Conservation (phyloP, 306 rosid species). For the Albizia julibrissin region DNA sequence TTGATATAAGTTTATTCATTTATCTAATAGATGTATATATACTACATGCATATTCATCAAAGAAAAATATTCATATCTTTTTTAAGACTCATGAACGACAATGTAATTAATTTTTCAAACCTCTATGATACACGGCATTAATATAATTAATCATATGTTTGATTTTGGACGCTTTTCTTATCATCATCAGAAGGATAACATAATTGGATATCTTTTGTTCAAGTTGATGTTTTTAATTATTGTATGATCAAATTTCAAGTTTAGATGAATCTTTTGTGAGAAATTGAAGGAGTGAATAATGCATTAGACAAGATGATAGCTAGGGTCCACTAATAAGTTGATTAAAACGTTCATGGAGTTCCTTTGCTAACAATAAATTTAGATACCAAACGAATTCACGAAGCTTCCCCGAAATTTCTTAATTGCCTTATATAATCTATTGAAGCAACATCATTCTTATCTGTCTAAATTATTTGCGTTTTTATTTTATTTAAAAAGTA, state of each 20-base stretch:
- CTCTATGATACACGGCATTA: background rate
- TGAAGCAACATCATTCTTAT: too few species aligned
- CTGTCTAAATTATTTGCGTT: too few species aligned
- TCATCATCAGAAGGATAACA: background rate
- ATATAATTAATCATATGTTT: background rate
- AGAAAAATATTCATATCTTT: too few species aligned
- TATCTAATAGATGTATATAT: too few species aligned
- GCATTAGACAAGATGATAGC: too few species aligned
- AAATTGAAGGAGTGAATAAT: background rate
- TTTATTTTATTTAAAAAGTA: too few species aligned
- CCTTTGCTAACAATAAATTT: background rate
- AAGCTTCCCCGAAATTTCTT: background rate
- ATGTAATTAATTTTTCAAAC: background rate
- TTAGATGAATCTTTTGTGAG: background rate
- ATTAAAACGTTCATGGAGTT: background rate
- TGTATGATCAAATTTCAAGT: background rate
- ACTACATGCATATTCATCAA: too few species aligned
- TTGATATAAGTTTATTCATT: too few species aligned
- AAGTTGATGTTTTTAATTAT: background rate
- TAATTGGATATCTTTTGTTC: background rate
- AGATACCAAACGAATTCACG: background rate
- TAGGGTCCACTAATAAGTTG: too few species aligned
- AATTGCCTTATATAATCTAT: background rate
- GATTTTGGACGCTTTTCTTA: background rate
- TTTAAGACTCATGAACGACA: too few species aligned